Conservation (phyloP, 1,284 basidiomycete species). For the Meripilus lineatus region DNA sequence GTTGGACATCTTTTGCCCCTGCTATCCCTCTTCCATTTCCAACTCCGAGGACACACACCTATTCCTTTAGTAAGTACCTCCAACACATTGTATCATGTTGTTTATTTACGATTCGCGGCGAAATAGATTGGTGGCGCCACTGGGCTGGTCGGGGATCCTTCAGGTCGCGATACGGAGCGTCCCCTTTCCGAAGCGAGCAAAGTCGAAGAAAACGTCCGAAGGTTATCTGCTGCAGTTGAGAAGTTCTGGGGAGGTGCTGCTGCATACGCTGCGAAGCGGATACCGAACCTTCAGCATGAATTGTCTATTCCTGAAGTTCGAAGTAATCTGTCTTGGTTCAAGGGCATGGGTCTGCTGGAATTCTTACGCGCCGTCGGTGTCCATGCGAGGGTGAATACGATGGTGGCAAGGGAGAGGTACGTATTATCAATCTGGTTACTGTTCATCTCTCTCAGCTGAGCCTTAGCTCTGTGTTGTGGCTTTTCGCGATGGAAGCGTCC, state of each 20-base stretch:
- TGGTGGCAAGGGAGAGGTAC: conserved; percentile 90
- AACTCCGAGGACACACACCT: conserved; percentile 73
- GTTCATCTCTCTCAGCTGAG: conserved; percentile 29
- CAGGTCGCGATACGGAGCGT: conserved; percentile 84
- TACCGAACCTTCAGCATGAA: conserved; percentile 15
- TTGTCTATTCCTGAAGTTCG: conserved; percentile 43
- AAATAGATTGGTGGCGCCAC: conserved; percentile 92
- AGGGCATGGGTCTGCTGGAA: conserved; percentile 70
- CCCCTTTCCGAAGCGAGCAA: conserved; percentile 56
- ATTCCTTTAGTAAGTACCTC: conserved; percentile 54
- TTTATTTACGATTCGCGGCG: conserved; percentile 1
- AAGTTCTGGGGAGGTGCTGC: conserved; percentile 70
- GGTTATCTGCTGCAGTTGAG: conserved; percentile 64
- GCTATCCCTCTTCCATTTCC: conserved; percentile 85
- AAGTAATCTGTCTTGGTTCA: conserved; percentile 88
- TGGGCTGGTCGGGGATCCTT: conserved; percentile 95
- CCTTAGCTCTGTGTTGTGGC: background rate
- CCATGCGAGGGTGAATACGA: conserved; percentile 79
- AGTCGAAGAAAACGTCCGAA: conserved; percentile 65
- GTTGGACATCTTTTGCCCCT: conserved; percentile 93
- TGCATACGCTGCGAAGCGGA: conserved; percentile 48
- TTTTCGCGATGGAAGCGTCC: conserved; percentile 67
- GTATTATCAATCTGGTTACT: conserved; percentile 17
- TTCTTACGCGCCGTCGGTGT: conserved; percentile 85
- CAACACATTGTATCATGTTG: background rate